Conservation (phyloP, 2,329 filamentous ascomycete species). For the Rhinocladiella mackenziei region DNA sequence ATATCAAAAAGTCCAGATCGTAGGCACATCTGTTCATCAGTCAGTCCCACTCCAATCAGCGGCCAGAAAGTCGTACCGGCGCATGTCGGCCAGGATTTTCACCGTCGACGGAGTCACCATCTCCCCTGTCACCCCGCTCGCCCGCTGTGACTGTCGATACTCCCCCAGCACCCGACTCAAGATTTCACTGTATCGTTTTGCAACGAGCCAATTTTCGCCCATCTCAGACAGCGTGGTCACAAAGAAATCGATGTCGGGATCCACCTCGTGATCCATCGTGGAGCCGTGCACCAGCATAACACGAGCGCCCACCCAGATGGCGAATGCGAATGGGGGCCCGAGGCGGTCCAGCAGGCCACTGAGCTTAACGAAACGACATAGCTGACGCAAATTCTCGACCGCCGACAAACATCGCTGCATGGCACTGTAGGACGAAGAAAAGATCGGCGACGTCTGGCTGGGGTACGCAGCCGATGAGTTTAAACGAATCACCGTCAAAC, state of each 20-base stretch:
- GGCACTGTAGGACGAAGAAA: constrained; percentile 82
- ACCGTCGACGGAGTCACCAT: constrained; percentile 76
- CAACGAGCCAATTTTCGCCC: constrained; percentile 81
- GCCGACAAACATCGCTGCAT: constrained; percentile 77
- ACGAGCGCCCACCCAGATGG: constrained; percentile 84
- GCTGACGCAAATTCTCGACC: constrained; percentile 73
- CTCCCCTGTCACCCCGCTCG: constrained; percentile 58
- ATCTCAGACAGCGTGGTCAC: constrained; percentile 77
- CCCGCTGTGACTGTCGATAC: constrained; percentile 70
- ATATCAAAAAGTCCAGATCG: constrained; percentile 85
- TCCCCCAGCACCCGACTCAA: constrained; percentile 82
- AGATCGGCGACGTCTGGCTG: constrained; percentile 80
- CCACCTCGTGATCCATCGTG: constrained; percentile 78
- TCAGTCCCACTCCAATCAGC: constrained; percentile 16
- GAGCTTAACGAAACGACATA: constrained; percentile 73
- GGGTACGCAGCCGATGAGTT: constrained; percentile 92
- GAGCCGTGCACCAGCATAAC: constrained; percentile 85
- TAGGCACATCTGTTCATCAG: constrained; percentile 28
- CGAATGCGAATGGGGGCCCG: constrained; percentile 87
- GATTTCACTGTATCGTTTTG: constrained; percentile 73
- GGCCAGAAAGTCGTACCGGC: constrained; percentile 62
- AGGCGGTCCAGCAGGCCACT: constrained; percentile 73
- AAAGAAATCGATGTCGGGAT: constrained; percentile 73
- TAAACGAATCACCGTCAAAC: constrained; percentile 83
- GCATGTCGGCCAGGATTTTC: constrained; percentile 85